A percentile compares a stretch with the other conserved stretches of the same genome.
Evolutionary conservation across 495 filamentous ascomycete species (phyloP).

Genomic region (Podospora fimiseda): DNA sequence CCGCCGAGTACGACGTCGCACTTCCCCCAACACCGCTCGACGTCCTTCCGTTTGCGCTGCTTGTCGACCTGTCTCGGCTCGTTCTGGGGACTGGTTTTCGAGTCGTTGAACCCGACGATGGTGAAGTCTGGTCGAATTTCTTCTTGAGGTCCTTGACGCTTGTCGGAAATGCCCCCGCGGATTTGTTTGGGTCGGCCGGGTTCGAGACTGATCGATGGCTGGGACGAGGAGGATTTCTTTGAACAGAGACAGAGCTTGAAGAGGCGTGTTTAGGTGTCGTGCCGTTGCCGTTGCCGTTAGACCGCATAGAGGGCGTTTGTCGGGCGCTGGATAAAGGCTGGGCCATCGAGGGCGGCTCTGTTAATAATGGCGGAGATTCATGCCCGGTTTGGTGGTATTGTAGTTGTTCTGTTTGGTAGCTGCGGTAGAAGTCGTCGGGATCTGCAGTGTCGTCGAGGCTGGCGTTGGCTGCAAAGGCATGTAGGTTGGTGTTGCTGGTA

Average conservation of each 20-base stretch:
- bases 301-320: slow-evolving; percentile 27
- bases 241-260: slow-evolving; percentile 12
- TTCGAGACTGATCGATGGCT: slow-evolving; percentile 43
- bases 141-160: slow-evolving; percentile 52
- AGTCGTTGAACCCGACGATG: slow-evolving; percentile 11
- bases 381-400: slow-evolving; percentile 24
- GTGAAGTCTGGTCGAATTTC: slow-evolving; percentile 42
- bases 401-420: slow-evolving; percentile 35
- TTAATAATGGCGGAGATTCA: slow-evolving; percentile 15
- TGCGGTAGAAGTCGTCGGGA: slow-evolving; percentile 50
- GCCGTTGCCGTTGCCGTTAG: slow-evolving; percentile 35
- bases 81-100: slow-evolving; percentile 32
- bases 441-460: slow-evolving; percentile 34
- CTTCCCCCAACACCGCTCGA: slow-evolving; percentile 18
- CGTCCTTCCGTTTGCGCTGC: slow-evolving; percentile 24
- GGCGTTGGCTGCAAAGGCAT: slow-evolving; percentile 32
- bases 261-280: slow-evolving; percentile 32
- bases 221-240: slow-evolving; percentile 25
- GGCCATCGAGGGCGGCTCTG: slow-evolving; percentile 29
- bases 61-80: slow-evolving; percentile 27
- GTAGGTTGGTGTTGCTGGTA: slow-evolving; percentile 31
- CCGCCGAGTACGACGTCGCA: slow-evolving; percentile 27
- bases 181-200: slow-evolving; percentile 44
- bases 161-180: too few species aligned
- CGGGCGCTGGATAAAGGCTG: slow-evolving; percentile 20